Conservation (phyloP, 768 basidiomycete genomes). For the Fistulinella prunicolor region DNA sequence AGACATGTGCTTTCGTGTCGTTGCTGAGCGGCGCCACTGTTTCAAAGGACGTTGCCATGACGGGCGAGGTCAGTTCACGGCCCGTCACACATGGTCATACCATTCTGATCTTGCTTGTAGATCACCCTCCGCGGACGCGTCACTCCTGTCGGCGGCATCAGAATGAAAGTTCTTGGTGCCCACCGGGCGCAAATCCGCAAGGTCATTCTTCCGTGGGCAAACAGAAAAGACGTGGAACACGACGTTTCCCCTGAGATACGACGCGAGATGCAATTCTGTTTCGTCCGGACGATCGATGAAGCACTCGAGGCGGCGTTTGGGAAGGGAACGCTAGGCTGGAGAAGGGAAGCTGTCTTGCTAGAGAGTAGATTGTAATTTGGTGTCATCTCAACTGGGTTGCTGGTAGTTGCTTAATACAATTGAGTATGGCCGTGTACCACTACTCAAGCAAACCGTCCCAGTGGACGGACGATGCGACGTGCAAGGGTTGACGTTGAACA, state of each 20-base stretch:
- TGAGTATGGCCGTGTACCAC: not conserved
- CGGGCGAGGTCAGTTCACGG: constrained; percentile 64
- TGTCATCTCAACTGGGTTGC: not conserved
- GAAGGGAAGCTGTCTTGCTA: constrained; percentile 46
- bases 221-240: constrained; percentile 83
- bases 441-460: no score
- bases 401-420: not conserved
- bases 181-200: constrained; percentile 83
- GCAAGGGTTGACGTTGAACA: no score
- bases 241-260: constrained; percentile 75
- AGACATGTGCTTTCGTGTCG: constrained; percentile 86
- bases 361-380: constrained; percentile 48
- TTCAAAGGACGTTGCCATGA: constrained; percentile 77
- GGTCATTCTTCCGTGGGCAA: constrained; percentile 81
- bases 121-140: constrained; percentile 83
- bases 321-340: constrained; percentile 62
- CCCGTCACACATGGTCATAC: not conserved
- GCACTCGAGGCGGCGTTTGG: constrained; percentile 85
- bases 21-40: constrained; percentile 75
- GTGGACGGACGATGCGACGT: no score
- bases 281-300: constrained; percentile 75
- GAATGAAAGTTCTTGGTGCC: constrained; percentile 88
- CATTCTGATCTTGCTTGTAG: constrained; percentile 29
- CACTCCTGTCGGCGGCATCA: constrained; percentile 85
- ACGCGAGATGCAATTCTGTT: constrained; percentile 76